Percentiles rank a stretch among this genome's conserved stretches.
Evolutionary conservation across 208 protist species (phyloP).

Genomic region (Wallacemonas rigidus): DNA sequence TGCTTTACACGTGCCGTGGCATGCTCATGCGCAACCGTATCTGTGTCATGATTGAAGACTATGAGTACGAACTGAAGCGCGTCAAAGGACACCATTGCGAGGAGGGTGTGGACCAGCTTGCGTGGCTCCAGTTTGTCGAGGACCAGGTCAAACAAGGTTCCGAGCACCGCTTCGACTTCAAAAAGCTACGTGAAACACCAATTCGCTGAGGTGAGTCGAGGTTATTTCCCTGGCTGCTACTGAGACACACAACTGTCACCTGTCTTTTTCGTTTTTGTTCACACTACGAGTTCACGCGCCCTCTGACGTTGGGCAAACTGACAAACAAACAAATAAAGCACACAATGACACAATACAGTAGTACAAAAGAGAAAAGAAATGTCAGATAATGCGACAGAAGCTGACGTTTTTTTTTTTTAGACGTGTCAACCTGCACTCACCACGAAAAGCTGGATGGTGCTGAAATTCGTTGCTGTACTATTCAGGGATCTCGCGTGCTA

Average conservation of each 20-base stretch:
- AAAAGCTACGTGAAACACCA: slow-evolving; percentile 63
- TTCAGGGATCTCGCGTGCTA: no score
- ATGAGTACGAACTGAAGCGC: slow-evolving; percentile 91
- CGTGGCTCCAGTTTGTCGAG: slow-evolving; percentile 89
- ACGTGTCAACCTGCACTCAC: no score
- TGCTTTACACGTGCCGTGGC: slow-evolving; percentile 82
- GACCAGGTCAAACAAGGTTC: slow-evolving; percentile 83
- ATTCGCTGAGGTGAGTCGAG: slow-evolving; percentile 5
- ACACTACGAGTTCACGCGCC: slow-evolving; percentile 12
- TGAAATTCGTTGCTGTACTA: no score
- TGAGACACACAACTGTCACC: not conserved
- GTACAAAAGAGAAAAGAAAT: no score
- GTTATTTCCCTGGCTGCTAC: not conserved
- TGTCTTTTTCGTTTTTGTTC: slow-evolving; percentile 19
- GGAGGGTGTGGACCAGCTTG: slow-evolving; percentile 83
- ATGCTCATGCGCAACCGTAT: slow-evolving; percentile 89
- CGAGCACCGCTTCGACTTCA: slow-evolving; percentile 84
- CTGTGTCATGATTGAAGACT: slow-evolving; percentile 91
- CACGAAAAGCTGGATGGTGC: no score
- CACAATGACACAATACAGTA: no score
- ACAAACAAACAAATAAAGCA: no score
- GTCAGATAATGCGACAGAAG: no score
- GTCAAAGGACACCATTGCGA: slow-evolving; percentile 90
- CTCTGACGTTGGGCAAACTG: no score
- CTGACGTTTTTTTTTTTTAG: no score